Evolutionary conservation across 2,329 filamentous ascomycete genomes (phyloP), one percentile per base, ranked within the genome.

Genomic region (Trichoderma atrobrunneum): DNA sequence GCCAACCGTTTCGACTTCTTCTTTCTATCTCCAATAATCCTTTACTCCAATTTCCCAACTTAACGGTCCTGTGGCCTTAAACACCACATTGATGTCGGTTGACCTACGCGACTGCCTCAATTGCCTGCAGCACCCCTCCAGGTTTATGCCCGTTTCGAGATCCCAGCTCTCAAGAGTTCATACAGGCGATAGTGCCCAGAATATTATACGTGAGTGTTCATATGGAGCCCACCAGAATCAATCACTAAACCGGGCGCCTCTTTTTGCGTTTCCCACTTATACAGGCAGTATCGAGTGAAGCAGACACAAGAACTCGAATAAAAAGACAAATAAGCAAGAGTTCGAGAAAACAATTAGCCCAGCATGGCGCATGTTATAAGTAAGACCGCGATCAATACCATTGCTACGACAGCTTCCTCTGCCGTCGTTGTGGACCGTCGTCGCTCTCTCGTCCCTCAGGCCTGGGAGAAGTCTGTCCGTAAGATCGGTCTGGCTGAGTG

Each of bases 401-500:
- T 74, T 64, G 60, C 69, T 32, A 54, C n/a, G 11, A 26, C 66
- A 39, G 21, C 66, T 26, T 70, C 66, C 28, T 8, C 57, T 11
- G 21, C 21, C 54, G 7, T 16, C n/a, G 72, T 68, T 32, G 59
- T 68, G 57, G 59, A 70, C 43, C 67, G 26, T 28, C 68, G 54
- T 34, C 82, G 81, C 70, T 87, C 87, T 70, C 85, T 89, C 70
- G 81, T 88, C 61, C 87, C 87, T n/a, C 77, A 82, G 62, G 80
- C 80, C 34, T 89, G 84, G 86, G 85, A 86, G 73, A 84, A 86
- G 75, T 81, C 84, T 66, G 87, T 93, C 76, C 91, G 92, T 74
- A 80, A 87, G 73, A 84, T 95, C 75, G 84, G 84, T 74, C 87
- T 91, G 78, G 83, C 86, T 72, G 92, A 95, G 82, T 92, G 89